Percentiles rank a stretch among this genome's conserved stretches.
Conservation (phyloP, 2,329 filamentous ascomycete species). For the Domatiomyces catenatus region DNA sequence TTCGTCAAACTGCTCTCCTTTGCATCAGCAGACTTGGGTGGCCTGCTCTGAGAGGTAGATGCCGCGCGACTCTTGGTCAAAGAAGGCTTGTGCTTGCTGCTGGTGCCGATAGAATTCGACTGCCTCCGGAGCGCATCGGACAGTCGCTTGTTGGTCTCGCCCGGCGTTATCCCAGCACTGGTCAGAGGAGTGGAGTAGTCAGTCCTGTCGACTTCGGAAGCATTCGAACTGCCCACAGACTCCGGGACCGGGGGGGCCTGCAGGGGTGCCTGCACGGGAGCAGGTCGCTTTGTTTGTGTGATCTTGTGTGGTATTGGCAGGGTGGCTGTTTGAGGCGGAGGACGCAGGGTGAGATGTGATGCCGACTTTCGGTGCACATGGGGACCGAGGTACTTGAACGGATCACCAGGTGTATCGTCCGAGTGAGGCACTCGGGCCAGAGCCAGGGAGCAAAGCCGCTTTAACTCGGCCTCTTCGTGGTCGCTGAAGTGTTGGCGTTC, state of each 20-base stretch:
- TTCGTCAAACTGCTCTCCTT: not conserved
- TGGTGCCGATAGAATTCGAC: not conserved
- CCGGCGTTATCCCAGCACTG: constrained; percentile 16
- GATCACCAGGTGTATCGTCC: constrained; percentile 16
- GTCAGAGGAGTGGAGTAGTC: constrained; percentile 16
- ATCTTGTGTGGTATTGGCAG: constrained; percentile 12
- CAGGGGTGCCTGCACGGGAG: constrained; percentile 1
- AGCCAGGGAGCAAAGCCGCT: constrained; percentile 21
- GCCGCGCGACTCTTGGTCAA: not conserved
- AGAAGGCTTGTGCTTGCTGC: not conserved
- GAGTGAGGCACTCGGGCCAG: constrained; percentile 16
- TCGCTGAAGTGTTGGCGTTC: constrained; percentile 22
- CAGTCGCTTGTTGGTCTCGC: constrained; percentile 12
- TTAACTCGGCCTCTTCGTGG: constrained; percentile 23
- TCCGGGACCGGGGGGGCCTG: constrained; percentile 6
- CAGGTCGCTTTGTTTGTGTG: constrained; percentile 11
- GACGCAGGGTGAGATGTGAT: constrained; percentile 3
- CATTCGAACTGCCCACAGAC: constrained; percentile 3
- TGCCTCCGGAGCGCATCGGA: constrained; percentile 6
- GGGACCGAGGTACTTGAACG: constrained; percentile 18
- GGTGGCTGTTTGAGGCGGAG: constrained; percentile 4
- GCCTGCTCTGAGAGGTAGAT: not conserved
- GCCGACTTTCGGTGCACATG: not conserved
- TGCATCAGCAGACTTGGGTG: not conserved
- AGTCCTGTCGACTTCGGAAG: constrained; percentile 1